These are phyloP conservation scores for Aureobasidium sp. DNA, from an alignment of 2,329 filamentous ascomycete species.

Conservation along the genomic window DNA sequence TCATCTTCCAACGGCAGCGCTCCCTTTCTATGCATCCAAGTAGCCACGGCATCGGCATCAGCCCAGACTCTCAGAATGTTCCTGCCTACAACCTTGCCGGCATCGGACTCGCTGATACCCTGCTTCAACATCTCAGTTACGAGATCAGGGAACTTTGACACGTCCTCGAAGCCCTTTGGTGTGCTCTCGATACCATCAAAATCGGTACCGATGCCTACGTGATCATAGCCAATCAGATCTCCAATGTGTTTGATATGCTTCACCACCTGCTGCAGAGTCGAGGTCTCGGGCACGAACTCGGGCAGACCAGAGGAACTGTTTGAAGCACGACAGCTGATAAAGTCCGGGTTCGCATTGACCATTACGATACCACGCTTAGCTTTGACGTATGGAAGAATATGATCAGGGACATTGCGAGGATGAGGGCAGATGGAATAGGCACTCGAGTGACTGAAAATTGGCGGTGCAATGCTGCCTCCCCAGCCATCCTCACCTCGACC, in stretches of 20 bases:
- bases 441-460: slow-evolving; percentile 85
- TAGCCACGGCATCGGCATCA: slow-evolving; percentile 65
- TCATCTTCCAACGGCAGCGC: slow-evolving; percentile 37
- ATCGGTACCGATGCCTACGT: slow-evolving; percentile 87
- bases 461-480: slow-evolving; percentile 66
- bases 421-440: slow-evolving; percentile 75
- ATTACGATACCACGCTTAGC: slow-evolving; percentile 69
- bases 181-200: slow-evolving; percentile 68
- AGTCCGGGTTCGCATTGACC: slow-evolving; percentile 80
- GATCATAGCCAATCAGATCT: slow-evolving; percentile 70
- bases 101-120: slow-evolving; percentile 67
- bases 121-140: slow-evolving; percentile 64
- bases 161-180: slow-evolving; percentile 72
- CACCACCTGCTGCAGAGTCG: slow-evolving; percentile 68
- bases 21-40: slow-evolving; percentile 47
- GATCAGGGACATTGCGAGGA: slow-evolving; percentile 81
- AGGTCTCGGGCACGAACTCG: slow-evolving; percentile 55
- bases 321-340: slow-evolving; percentile 62
- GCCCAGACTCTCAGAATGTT: slow-evolving; percentile 81
- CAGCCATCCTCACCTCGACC: slow-evolving; percentile 50
- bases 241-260: slow-evolving; percentile 78
- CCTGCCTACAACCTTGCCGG: slow-evolving; percentile 64
- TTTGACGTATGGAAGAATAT: slow-evolving; percentile 70
- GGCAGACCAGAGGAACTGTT: slow-evolving; percentile 54
- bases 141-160: slow-evolving; percentile 71